Conservation (phyloP, 495 filamentous ascomycete genomes). For the Aspergillus indologenus region DNA sequence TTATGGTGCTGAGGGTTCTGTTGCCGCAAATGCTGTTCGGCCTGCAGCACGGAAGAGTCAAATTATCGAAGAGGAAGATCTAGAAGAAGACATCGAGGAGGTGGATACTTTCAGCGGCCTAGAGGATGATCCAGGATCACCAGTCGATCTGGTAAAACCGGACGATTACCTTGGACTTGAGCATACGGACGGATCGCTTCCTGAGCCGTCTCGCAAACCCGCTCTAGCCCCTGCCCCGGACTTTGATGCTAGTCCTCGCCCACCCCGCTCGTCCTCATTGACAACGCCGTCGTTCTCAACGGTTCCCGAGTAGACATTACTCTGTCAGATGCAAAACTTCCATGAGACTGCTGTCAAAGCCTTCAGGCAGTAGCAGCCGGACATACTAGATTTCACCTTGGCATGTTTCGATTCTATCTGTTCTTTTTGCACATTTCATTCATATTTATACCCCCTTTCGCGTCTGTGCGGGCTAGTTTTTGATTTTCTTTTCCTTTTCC, state of each 20-base stretch:
- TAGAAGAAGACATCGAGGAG: slow-evolving; percentile 70
- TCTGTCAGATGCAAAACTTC: neutral
- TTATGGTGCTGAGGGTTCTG: slow-evolving; percentile 47
- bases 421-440: slow-evolving; percentile 10
- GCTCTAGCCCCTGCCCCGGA: slow-evolving; percentile 37
- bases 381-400: slow-evolving; percentile 3
- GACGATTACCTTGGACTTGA: slow-evolving; percentile 12
- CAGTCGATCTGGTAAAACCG: slow-evolving; percentile 20
- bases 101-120: slow-evolving; percentile 64
- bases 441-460: slow-evolving; percentile 33
- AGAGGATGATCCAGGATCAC: slow-evolving; percentile 40
- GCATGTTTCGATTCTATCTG: slow-evolving; percentile 21
- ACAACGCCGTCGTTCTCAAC: slow-evolving; percentile 19
- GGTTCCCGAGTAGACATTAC: slow-evolving; percentile 8
- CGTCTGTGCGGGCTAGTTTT: slow-evolving; percentile 25
- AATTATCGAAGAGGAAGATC: slow-evolving; percentile 85
- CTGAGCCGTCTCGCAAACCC: slow-evolving; percentile 22
- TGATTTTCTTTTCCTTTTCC: too few relatives aligned
- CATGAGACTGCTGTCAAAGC: neutral
- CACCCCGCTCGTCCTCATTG: slow-evolving; percentile 41
- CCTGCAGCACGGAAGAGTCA: slow-evolving; percentile 55
- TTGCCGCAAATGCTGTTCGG: slow-evolving; percentile 52
- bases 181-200: slow-evolving; percentile 18
- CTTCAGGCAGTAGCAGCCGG: neutral
- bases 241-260: slow-evolving; percentile 32